Evolutionary conservation across 1,139 yeast genomes (phyloP).

Genomic region (Candida smagusa): DNA sequence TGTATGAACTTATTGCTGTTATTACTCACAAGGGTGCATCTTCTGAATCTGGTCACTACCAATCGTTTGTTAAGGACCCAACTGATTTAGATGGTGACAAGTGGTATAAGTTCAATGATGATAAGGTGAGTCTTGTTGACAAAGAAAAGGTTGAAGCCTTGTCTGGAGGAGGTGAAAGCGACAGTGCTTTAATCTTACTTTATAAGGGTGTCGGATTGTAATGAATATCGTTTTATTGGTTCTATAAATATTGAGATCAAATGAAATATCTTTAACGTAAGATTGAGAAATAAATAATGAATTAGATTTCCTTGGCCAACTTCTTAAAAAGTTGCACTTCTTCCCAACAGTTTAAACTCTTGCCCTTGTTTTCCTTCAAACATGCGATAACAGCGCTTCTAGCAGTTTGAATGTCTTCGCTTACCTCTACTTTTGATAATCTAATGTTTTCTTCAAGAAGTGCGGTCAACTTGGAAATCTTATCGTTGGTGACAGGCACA

Average conservation of each 20-base stretch:
- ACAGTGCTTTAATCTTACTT: slow-evolving; percentile 83
- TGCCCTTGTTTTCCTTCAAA: slow-evolving; percentile 63
- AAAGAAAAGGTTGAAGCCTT: slow-evolving; percentile 78
- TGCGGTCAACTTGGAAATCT: slow-evolving; percentile 41
- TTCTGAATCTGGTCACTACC: slow-evolving; percentile 97
- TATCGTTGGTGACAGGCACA: slow-evolving; percentile 35
- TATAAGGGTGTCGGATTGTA: slow-evolving; percentile 74
- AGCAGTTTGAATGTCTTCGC: slow-evolving; percentile 34
- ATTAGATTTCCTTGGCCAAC: slow-evolving; percentile 35
- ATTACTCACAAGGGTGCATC: slow-evolving; percentile 94
- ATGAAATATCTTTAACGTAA: too few species aligned
- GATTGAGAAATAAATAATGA: slow-evolving; percentile 1
- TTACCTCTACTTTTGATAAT: slow-evolving; percentile 36
- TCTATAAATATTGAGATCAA: too few species aligned
- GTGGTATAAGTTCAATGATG: slow-evolving; percentile 97
- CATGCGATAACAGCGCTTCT: slow-evolving; percentile 64
- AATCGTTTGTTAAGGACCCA: slow-evolving; percentile 76
- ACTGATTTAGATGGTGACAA: slow-evolving; percentile 60
- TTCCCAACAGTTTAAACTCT: slow-evolving; percentile 84
- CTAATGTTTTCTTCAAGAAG: slow-evolving; percentile 48
- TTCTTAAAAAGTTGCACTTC: slow-evolving; percentile 73
- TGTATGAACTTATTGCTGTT: slow-evolving; percentile 79
- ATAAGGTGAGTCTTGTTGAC: slow-evolving; percentile 73
- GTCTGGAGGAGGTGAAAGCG: slow-evolving; percentile 98
- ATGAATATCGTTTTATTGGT: slow-evolving; percentile 1